phyloP scores from a whole-genome alignment of 2,329 filamentous ascomycete species.

The Raffaelea arxii region DNA sequence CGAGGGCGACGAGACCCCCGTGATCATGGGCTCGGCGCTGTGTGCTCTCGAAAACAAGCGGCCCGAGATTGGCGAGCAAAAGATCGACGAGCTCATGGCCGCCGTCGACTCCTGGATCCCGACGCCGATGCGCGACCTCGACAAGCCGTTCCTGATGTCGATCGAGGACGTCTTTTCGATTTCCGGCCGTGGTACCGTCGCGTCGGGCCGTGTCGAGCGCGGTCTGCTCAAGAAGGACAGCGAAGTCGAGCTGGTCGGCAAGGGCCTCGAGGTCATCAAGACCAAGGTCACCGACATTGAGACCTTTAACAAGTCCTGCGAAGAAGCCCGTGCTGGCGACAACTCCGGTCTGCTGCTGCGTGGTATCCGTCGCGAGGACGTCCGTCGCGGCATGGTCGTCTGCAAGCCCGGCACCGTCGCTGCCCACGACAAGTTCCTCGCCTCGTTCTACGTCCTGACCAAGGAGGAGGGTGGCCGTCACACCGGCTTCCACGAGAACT shows the following conservation, averaged over 20 bases:
- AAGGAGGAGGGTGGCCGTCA: slow-evolving; percentile 98
- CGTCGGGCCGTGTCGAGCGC: slow-evolving; percentile 94
- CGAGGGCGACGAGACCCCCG: slow-evolving; percentile 95
- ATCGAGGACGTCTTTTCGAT: slow-evolving; percentile 91
- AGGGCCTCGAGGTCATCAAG: slow-evolving; percentile 73
- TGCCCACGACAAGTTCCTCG: slow-evolving; percentile 83
- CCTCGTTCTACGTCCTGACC: slow-evolving; percentile 91
- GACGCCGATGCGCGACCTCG: slow-evolving; percentile 82
- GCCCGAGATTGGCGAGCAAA: slow-evolving; percentile 74
- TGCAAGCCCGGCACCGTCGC: slow-evolving; percentile 74
- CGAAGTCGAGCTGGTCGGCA: slow-evolving; percentile 91
- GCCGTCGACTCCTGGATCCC: slow-evolving; percentile 96
- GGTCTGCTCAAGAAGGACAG: slow-evolving; percentile 87
- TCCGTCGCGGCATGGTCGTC: slow-evolving; percentile 91
- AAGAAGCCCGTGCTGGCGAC: slow-evolving; percentile 91
- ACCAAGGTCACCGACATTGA: slow-evolving; percentile 99
- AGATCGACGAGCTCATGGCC: slow-evolving; percentile 84
- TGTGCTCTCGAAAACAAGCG: slow-evolving; percentile 83
- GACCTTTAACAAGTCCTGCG: slow-evolving; percentile 99
- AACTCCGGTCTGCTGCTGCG: slow-evolving; percentile 96
- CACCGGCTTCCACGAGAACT: slow-evolving; percentile 92
- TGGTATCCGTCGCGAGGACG: slow-evolving; percentile 91
- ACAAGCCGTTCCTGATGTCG: slow-evolving; percentile 99
- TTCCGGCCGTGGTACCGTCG: slow-evolving; percentile 89
- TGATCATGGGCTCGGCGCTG: slow-evolving; percentile 92